These are phyloP conservation scores for Medicago truncatula DNA, from an alignment of 306 rosid species.

Conservation along the genomic window MtrunA17r5.0-ANR NC_053043.1:46956001-46956500, in stretches of 20 bases:
- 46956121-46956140: constrained; percentile 60
- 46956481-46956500: not conserved
- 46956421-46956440: not conserved
- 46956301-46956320: constrained; percentile 57
- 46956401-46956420: constrained; percentile 90
- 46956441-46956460: not conserved
- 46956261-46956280: constrained; percentile 70
- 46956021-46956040: not conserved
- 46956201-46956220: constrained; percentile 1
- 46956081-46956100: constrained; percentile 62
- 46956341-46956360: constrained; percentile 71
- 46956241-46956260: constrained; percentile 2
- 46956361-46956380: constrained; percentile 86
- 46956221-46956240: not conserved
- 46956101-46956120: constrained; percentile 49
- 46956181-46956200: not conserved
- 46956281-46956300: constrained; percentile 63
- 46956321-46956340: constrained; percentile 55
- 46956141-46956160: constrained; percentile 52
- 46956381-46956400: constrained; percentile 87
- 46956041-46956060: constrained; percentile 66
- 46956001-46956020: too few relatives aligned
- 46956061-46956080: constrained; percentile 49
- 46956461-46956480: not conserved
- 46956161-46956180: constrained; percentile 26